Base-by-base conservation (phyloP, 2,329 filamentous ascomycete species). In the Trichoderma semiorbis region DNA sequence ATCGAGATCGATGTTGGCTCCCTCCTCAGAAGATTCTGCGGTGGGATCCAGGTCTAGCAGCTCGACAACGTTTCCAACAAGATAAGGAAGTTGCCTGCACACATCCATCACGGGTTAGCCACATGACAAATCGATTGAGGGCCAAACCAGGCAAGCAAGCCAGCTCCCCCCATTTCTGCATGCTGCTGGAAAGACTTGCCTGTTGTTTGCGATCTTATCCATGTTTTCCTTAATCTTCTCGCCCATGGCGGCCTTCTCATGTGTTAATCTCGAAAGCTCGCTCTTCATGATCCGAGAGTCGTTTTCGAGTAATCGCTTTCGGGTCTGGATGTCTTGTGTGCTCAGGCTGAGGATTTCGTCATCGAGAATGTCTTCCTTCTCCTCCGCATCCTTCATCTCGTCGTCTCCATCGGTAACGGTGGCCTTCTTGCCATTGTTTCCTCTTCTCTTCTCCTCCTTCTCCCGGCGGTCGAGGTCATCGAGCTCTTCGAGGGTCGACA, bases 221-320 rank as follows among this genome's bases (percentile, higher is more conserved):
- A 93, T 85, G 80, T 99, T 99, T 81, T 99, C 96, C 88, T 98
- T 98, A 83, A 99, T 98, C 87, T 98, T 98, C 83, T 98, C 95
- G 72, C 91, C 91, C 96, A 99, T 99, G 63, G 93, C 91, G 64
- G 92, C 90, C 85, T 97, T 97, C 85, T 99, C 96, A 79, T 99
- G 96, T 78, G 92, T 92, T 84, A 99, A 87, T 77, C 96, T 92
- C 81, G 97, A 95, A 78, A 90, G 94, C 83, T 99, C 96, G 87
- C 94, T 97, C 87, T 93, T 95, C 94, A 99, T 98, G 84, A 99
- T 98, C 78, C 96, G 90, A 79, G 96, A 93, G 83, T 99, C 96
- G 83, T 99, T 99, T 84, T 99, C 96, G 75, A 99, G 87, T 80
- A 99, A 88, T 79, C 95, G 91, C 86, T 91, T 93, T 82, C 96